These are phyloP conservation scores for Diplodia intermedia DNA, from an alignment of 2,329 filamentous ascomycete species.

Conservation along the genomic window DNA sequence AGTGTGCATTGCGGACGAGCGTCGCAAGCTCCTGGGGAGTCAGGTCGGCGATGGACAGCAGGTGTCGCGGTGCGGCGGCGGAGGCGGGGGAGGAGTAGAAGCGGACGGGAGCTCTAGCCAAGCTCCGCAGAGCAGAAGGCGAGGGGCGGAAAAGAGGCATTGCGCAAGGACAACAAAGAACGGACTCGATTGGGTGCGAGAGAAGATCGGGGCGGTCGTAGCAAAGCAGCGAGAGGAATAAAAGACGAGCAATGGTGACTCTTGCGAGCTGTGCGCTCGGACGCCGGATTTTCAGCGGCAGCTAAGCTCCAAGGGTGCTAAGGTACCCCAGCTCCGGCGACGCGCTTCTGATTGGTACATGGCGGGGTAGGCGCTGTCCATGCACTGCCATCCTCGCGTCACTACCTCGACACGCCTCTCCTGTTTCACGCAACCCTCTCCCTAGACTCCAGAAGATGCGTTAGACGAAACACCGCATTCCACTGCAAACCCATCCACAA, in stretches of 20 bases:
- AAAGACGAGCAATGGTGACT: conserved; percentile 9
- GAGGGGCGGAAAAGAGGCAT: conserved; percentile 46
- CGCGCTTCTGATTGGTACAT: conserved; percentile 5
- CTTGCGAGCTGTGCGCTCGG: conserved; percentile 4
- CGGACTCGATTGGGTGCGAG: conserved; percentile 3
- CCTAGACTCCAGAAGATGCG: conserved; percentile 8
- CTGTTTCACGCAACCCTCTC: conserved; percentile 17
- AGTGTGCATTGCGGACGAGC: conserved; percentile 81
- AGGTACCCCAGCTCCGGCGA: conserved; percentile 9
- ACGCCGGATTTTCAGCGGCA: conserved; percentile 17
- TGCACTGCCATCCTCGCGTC: conserved; percentile 28
- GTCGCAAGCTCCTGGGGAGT: conserved; percentile 78
- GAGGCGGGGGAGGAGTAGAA: conserved; percentile 48
- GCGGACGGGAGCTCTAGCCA: conserved; percentile 42
- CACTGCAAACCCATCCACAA: neutral
- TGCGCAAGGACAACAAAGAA: conserved; percentile 2
- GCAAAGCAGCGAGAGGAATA: neutral
- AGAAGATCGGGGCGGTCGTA: conserved; percentile 34
- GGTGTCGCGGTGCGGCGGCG: conserved; percentile 75
- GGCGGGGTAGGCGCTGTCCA: neutral
- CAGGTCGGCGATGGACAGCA: conserved; percentile 90
- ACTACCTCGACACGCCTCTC: conserved; percentile 12
- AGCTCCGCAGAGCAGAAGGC: conserved; percentile 42
- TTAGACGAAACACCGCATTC: neutral
- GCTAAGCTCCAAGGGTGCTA: conserved; percentile 4